Evolutionary conservation across 495 filamentous ascomycete species (phyloP).

Genomic region (Penicillium taxi): DNA sequence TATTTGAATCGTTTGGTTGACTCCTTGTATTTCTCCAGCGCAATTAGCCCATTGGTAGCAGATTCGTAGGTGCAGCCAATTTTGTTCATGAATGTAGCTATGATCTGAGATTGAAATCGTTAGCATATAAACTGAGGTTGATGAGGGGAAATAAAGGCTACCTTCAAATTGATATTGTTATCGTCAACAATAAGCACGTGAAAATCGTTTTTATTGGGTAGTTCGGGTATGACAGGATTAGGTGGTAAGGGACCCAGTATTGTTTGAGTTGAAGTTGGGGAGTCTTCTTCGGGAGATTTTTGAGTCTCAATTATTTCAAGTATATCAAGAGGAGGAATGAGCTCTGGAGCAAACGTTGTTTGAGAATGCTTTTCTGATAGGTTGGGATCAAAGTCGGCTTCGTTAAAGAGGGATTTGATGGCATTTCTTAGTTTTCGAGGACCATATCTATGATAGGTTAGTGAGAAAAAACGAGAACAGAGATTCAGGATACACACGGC

Average conservation of each 20-base stretch:
- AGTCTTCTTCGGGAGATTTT: too few relatives aligned
- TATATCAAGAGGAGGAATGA: too few relatives aligned
- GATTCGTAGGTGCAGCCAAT: constrained; percentile 42
- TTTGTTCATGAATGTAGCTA: constrained; percentile 50
- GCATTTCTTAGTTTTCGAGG: constrained; percentile 26
- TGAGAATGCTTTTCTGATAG: too few relatives aligned
- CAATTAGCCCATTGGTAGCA: constrained; percentile 51
- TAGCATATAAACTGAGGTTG: background rate
- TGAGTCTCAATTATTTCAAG: too few relatives aligned
- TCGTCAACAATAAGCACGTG: constrained; percentile 44
- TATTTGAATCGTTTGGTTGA: constrained; percentile 33
- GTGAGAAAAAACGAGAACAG: background rate
- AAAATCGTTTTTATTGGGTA: background rate
- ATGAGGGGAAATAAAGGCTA: constrained; percentile 6
- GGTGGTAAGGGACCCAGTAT: too few relatives aligned
- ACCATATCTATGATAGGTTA: constrained; percentile 21
- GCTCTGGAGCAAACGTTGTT: too few relatives aligned
- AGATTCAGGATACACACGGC: constrained; percentile 21
- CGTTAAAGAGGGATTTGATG: too few relatives aligned
- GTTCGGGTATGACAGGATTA: too few relatives aligned
- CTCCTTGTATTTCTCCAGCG: constrained; percentile 46
- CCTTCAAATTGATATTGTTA: constrained; percentile 43
- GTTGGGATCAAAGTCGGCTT: too few relatives aligned
- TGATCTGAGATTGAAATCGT: constrained; percentile 25
- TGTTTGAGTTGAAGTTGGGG: too few relatives aligned